Evolutionary conservation across 2,329 filamentous ascomycete species (phyloP).

Genomic region (Curvularia sp.): DNA sequence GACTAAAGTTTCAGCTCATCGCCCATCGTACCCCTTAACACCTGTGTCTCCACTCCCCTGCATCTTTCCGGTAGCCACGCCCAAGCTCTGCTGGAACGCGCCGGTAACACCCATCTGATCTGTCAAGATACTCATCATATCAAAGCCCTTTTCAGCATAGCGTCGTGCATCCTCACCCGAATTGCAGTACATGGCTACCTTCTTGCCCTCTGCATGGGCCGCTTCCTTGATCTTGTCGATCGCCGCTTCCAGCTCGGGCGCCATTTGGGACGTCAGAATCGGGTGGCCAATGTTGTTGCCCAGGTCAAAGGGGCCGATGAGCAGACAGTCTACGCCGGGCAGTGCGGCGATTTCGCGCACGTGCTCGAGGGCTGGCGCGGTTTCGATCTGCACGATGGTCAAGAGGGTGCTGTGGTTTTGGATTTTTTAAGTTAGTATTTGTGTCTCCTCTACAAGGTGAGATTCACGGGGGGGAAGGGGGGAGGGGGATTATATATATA

Average conservation of each 20-base stretch:
- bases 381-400: constrained; percentile 60
- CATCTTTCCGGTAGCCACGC: constrained; percentile 41
- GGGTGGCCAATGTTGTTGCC: constrained; percentile 66
- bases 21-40: constrained; percentile 36
- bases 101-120: constrained; percentile 57
- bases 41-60: constrained; percentile 20
- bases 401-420: constrained; percentile 52
- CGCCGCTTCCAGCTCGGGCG: constrained; percentile 59
- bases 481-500: background rate
- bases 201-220: constrained; percentile 61
- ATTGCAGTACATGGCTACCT: constrained; percentile 63
- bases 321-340: constrained; percentile 61
- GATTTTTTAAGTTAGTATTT: too few relatives aligned
- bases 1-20: background rate
- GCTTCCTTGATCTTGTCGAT: constrained; percentile 61
- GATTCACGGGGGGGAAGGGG: too few relatives aligned
- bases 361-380: constrained; percentile 50
- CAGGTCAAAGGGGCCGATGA: constrained; percentile 64
- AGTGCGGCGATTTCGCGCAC: constrained; percentile 60
- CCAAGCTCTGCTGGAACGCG: constrained; percentile 49
- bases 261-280: constrained; percentile 56
- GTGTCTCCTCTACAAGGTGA: too few relatives aligned
- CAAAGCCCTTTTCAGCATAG: constrained; percentile 63
- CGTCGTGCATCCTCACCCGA: constrained; percentile 60
- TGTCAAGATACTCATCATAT: constrained; percentile 59